Conservation (phyloP, 2,329 filamentous ascomycete species). For the Anthostomella pinea region DNA sequence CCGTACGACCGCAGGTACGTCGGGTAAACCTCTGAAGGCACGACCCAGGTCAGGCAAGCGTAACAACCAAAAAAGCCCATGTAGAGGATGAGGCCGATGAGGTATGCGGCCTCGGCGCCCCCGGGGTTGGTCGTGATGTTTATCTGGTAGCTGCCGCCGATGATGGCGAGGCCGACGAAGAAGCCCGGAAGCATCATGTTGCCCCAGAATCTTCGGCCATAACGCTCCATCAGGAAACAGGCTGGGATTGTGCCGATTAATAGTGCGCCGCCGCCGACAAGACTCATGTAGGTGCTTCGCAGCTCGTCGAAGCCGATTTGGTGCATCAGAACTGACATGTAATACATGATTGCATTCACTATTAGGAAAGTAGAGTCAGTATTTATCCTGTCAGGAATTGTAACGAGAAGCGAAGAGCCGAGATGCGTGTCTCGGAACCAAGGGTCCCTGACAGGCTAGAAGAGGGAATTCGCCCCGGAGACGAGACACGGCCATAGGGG, state of each 20-base stretch:
- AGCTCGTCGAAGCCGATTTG: conserved; percentile 64
- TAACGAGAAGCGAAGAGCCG: too few relatives aligned
- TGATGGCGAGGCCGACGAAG: conserved; percentile 65
- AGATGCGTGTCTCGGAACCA: too few relatives aligned
- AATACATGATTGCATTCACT: conserved; percentile 56
- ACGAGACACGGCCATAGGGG: too few relatives aligned
- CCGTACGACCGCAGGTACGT: conserved; percentile 71
- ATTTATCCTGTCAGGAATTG: too few relatives aligned
- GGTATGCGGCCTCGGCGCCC: conserved; percentile 58
- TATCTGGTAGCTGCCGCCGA: conserved; percentile 63
- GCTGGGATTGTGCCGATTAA: conserved; percentile 67
- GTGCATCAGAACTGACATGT: conserved; percentile 66
- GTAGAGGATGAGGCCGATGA: conserved; percentile 66
- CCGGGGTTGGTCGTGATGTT: conserved; percentile 41
- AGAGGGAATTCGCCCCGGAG: too few relatives aligned
- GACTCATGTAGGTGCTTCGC: conserved; percentile 69
- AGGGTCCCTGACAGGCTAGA: too few relatives aligned
- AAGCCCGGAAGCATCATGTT: conserved; percentile 70
- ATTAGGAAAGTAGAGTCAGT: too few relatives aligned
- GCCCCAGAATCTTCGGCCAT: conserved; percentile 72
- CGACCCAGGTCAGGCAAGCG: conserved; percentile 62
- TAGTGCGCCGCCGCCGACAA: conserved; percentile 66
- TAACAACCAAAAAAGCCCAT: conserved; percentile 68
- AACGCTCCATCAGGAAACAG: conserved; percentile 69
- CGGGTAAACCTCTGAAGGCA: conserved; percentile 68